Percentiles rank a stretch among this genome's conserved stretches.
Conservation (phyloP, 2,329 filamentous ascomycete species). For the Gaeumannomyces sp. region DNA sequence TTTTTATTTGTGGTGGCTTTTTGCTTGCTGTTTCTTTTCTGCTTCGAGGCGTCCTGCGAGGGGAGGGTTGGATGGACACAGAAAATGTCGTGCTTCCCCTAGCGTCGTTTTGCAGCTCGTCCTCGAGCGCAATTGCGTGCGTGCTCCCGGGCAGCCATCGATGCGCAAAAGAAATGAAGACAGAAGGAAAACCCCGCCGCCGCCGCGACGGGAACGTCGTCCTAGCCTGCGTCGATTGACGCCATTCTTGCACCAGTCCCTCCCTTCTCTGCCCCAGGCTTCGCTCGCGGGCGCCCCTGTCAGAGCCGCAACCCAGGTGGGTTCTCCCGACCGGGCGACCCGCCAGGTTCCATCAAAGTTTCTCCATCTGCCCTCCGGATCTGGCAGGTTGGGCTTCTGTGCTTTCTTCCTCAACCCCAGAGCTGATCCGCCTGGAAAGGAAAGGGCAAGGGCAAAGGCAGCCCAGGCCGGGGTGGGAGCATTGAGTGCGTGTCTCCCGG, state of each 20-base stretch:
- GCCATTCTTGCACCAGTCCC: neutral
- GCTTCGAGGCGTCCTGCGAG: neutral
- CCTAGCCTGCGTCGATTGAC: neutral
- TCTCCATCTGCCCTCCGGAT: neutral
- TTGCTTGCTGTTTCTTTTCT: neutral
- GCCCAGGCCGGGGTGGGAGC: neutral
- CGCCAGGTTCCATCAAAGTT: neutral
- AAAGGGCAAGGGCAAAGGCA: neutral
- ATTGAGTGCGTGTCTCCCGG: neutral
- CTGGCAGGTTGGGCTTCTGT: neutral
- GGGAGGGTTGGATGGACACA: neutral
- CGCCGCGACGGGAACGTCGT: neutral
- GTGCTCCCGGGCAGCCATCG: neutral
- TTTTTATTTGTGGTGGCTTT: neutral
- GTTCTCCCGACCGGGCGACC: neutral
- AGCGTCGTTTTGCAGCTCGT: neutral
- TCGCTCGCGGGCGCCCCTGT: neutral
- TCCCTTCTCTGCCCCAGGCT: neutral
- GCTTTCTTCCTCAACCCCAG: neutral
- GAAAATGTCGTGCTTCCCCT: neutral
- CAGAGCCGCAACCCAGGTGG: neutral
- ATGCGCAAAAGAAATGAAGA: neutral
- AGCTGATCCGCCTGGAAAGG: neutral
- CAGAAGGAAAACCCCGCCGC: neutral
- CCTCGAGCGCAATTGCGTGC: neutral